These are phyloP conservation scores for Eustoma russellianum DNA, from an alignment of 257 asterid species.

Conservation along the genomic window DNA sequence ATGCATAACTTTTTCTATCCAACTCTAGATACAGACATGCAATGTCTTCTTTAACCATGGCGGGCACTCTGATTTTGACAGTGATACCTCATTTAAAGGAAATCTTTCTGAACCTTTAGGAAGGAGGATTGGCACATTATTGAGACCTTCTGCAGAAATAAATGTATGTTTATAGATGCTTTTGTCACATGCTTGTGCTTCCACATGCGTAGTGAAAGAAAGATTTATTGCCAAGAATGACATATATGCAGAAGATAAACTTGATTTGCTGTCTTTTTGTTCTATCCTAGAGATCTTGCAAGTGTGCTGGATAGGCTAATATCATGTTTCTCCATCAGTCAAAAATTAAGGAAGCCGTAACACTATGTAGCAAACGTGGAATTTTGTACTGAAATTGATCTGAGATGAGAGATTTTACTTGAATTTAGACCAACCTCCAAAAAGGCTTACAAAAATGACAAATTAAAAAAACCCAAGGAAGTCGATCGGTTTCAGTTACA, in stretches of 20 bases:
- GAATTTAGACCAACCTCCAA: too few relatives aligned
- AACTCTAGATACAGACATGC: constrained; percentile 24
- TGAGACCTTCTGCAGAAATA: background rate
- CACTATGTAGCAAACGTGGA: too few relatives aligned
- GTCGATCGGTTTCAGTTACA: too few relatives aligned
- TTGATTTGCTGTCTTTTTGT: too few relatives aligned
- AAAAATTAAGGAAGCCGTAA: too few relatives aligned
- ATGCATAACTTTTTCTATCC: constrained; percentile 46
- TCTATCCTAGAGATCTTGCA: too few relatives aligned
- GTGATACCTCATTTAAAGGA: constrained; percentile 4
- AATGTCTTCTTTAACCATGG: constrained; percentile 17
- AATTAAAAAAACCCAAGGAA: background rate
- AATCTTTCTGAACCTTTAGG: background rate
- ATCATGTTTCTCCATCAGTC: too few relatives aligned
- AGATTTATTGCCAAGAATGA: too few relatives aligned
- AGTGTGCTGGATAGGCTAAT: too few relatives aligned
- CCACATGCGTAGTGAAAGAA: background rate
- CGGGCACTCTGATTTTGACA: constrained; percentile 7
- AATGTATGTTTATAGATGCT: background rate
- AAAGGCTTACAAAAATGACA: background rate
- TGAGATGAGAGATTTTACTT: too few relatives aligned
- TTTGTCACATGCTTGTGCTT: background rate
- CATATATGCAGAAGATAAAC: too few relatives aligned
- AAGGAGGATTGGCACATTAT: background rate
- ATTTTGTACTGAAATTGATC: too few relatives aligned